These are phyloP conservation scores for Backusella sp. DNA, from an alignment of 192 early-diverging fungal genomes.

Conservation along the genomic window DNA sequence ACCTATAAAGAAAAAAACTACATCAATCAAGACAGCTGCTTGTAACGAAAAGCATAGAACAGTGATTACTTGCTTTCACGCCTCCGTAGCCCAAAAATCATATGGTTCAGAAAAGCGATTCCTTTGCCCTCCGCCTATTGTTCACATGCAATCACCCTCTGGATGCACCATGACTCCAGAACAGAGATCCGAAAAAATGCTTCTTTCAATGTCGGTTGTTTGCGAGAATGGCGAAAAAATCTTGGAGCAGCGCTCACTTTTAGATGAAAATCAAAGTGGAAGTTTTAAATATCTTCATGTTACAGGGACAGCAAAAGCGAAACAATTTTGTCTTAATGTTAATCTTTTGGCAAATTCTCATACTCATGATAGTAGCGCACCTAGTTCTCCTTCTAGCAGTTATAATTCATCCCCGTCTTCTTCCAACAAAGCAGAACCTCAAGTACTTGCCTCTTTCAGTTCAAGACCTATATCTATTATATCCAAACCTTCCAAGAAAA, in stretches of 20 bases:
- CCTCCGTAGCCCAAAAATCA: constrained; percentile 88
- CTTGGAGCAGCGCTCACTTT: constrained; percentile 36
- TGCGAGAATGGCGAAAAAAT: constrained; percentile 33
- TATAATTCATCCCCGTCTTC: neutral
- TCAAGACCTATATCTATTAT: constrained; percentile 81
- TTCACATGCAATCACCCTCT: constrained; percentile 53
- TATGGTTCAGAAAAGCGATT: constrained; percentile 92
- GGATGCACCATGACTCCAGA: neutral
- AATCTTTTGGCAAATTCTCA: constrained; percentile 34
- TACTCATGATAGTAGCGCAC: neutral
- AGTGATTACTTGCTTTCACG: constrained; percentile 80
- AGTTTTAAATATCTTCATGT: constrained; percentile 80
- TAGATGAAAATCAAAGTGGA: constrained; percentile 56
- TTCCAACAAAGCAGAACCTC: neutral
- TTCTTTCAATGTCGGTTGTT: constrained; percentile 62
- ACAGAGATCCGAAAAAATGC: constrained; percentile 38
- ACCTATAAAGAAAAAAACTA: neutral
- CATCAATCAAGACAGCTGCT: neutral
- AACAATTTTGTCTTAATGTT: constrained; percentile 70
- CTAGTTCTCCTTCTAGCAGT: neutral
- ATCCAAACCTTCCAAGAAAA: constrained; percentile 93
- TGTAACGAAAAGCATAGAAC: constrained; percentile 46
- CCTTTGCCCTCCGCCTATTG: constrained; percentile 74
- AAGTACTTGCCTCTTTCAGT: constrained; percentile 53
- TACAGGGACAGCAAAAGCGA: constrained; percentile 77